phyloP scores from a whole-genome alignment of 768 basidiomycete species.

The Podaxis rugospora region DNA sequence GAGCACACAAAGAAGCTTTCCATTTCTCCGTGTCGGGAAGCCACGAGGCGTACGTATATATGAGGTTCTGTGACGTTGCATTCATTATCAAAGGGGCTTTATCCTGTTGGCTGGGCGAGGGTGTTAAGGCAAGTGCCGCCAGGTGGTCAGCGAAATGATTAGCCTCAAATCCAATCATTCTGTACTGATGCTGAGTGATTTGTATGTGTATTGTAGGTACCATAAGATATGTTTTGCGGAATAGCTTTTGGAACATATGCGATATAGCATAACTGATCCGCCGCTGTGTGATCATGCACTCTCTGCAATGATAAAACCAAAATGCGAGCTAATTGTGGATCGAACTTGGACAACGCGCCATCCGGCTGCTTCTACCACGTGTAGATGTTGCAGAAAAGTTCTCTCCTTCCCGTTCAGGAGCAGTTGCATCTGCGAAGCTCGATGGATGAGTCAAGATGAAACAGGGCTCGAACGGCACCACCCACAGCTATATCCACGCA shows the following conservation, averaged over 20 bases:
- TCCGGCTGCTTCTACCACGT: constrained; percentile 1
- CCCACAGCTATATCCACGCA: constrained; percentile 67
- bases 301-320: constrained; percentile 9
- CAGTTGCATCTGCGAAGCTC: constrained; percentile 4
- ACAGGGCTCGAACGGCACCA: not conserved
- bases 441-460: not conserved
- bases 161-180: not conserved
- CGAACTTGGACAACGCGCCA: constrained; percentile 5
- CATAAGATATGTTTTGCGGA: too few relatives aligned
- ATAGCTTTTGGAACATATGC: not conserved
- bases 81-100: not conserved
- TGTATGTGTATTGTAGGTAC: not conserved
- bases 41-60: not conserved
- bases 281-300: not conserved
- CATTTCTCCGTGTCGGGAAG: not conserved
- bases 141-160: not conserved
- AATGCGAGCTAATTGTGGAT: not conserved
- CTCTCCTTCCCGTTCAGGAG: constrained; percentile 9
- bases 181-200: too few relatives aligned
- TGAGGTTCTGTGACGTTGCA: not conserved
- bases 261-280: not conserved
- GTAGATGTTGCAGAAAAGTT: constrained; percentile 8
- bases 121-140: not conserved
- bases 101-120: not conserved
- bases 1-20: not conserved